A percentile compares a stretch with the other conserved stretches of the same genome.
These are phyloP conservation scores for Sutorius australiensis DNA, from an alignment of 768 basidiomycete species.

Conservation along the genomic window DNA sequence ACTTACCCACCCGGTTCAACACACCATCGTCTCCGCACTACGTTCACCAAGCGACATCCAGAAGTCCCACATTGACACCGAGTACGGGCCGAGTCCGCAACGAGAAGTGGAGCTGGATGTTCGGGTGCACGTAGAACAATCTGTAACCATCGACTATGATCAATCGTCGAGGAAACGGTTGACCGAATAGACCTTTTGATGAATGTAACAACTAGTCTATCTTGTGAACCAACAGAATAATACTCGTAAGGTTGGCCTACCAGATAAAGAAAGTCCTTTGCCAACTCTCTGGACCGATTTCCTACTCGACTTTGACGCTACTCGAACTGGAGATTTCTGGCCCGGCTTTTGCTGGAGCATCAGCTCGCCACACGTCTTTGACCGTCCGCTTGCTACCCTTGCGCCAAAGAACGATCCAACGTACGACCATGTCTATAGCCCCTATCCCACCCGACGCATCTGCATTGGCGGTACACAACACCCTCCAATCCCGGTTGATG, in stretches of 20 bases:
- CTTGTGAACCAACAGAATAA: slow-evolving; percentile 8
- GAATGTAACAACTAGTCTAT: slow-evolving; percentile 1
- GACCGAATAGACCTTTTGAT: slow-evolving; percentile 8
- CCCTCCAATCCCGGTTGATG: not conserved
- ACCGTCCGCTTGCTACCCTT: not conserved
- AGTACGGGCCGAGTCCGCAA: slow-evolving; percentile 15
- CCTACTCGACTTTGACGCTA: not conserved
- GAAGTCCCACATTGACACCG: slow-evolving; percentile 25
- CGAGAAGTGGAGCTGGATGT: slow-evolving; percentile 29
- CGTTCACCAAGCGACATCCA: slow-evolving; percentile 23
- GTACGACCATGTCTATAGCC: slow-evolving; percentile 9
- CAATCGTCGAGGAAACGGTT: slow-evolving; percentile 18
- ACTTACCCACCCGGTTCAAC: slow-evolving; percentile 18
- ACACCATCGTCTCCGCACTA: slow-evolving; percentile 16
- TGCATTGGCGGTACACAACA: not conserved
- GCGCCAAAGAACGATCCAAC: not conserved
- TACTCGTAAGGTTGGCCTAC: not conserved
- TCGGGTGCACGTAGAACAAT: slow-evolving; percentile 29
- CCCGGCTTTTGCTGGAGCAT: not conserved
- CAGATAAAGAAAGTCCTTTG: not conserved
- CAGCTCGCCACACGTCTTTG: not conserved
- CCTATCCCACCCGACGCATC: not conserved
- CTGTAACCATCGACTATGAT: slow-evolving; percentile 27
- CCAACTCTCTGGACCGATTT: not conserved
- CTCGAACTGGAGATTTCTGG: not conserved